A percentile compares a stretch with the other conserved stretches of the same genome.
These are phyloP conservation scores for Verruconis gallopava DNA, from an alignment of 2,329 filamentous ascomycete genomes.

Conservation along the genomic window DNA sequence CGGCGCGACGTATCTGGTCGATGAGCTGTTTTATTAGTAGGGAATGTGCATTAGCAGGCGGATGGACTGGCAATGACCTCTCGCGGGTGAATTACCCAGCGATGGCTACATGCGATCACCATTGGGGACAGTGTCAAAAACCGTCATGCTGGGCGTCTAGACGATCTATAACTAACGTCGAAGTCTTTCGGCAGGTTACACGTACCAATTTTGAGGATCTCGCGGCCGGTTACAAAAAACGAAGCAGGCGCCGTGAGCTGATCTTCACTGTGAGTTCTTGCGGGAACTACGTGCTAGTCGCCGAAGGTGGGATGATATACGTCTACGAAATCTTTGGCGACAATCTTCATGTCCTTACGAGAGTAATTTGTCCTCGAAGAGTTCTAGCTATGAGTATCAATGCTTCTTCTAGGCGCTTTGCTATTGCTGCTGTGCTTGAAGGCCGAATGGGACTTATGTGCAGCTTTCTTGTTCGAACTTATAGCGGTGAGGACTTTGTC, in stretches of 20 bases:
- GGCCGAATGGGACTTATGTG: conserved; percentile 49
- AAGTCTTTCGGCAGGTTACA: conserved; percentile 1
- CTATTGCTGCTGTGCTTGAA: conserved; percentile 46
- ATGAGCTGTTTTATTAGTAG: conserved; percentile 36
- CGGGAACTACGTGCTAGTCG: conserved; percentile 44
- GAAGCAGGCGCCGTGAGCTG: conserved; percentile 17
- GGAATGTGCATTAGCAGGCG: conserved; percentile 33
- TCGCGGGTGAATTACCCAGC: conserved; percentile 12
- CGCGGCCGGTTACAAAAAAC: conserved; percentile 15
- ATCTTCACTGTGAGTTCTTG: conserved; percentile 45
- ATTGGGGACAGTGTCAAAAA: conserved; percentile 10
- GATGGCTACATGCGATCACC: conserved; percentile 11
- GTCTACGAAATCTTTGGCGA: conserved; percentile 37
- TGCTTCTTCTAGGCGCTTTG: conserved; percentile 40
- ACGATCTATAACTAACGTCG: background rate
- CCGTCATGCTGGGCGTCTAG: conserved; percentile 11
- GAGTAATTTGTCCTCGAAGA: conserved; percentile 42
- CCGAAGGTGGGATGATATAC: conserved; percentile 41
- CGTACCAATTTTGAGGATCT: conserved; percentile 24
- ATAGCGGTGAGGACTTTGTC: too few species aligned
- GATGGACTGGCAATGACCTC: conserved; percentile 26
- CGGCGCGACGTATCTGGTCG: conserved; percentile 14
- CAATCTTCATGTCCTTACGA: conserved; percentile 34
- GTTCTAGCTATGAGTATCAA: conserved; percentile 52
- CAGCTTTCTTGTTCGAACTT: conserved; percentile 37